Base-by-base conservation (phyloP, 129 eudicot species). In the Oenanthe sinensis region DNA sequence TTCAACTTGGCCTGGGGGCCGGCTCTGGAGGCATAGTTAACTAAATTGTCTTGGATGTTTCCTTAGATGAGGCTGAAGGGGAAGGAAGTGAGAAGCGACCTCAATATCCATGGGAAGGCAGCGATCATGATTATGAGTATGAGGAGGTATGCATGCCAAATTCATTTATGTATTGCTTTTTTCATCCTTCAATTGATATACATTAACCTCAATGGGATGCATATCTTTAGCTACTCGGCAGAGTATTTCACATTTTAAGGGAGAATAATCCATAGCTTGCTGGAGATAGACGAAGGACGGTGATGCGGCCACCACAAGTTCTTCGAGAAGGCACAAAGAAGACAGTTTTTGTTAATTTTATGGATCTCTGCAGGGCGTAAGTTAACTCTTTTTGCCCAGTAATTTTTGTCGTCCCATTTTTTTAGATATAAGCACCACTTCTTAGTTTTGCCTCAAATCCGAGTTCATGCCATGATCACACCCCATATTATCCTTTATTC, bases 221-320 rank as follows among this genome's bases (percentile, higher is more conserved):
- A 91, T 28, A 14, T 22, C 22, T 55, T 55, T 6, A 63, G 97
- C 96, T 92, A 12, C 85, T 90, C 37, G 85, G 90, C 37, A 82
- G 97, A 76, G 90, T 92, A 22, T 88, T 90, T 82, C 88, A 87
- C 79, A 86, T 88, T 36, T 87, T 92, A 26, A 88, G 92, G 45
- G 93, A 92, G 87, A 90, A 92, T 77, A 92, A 90, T 69, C 97
- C 93, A 26, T 96, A 90, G 78, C 91, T 90, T 76, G 93, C 96
- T 67, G 96, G 90, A 75, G 93, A 88, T 76, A 87, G 91, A 78
- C 87, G 91, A 17, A 85, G 97, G 79, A 90, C 91, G 16, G 92
- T 92, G 33, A 85, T 92, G 88, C 85, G 96, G 81, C 96, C 97
- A 8, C 97, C 96, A 79, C 93, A 88, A 85, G 96, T 92, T 77